Conservation (phyloP, 2,329 filamentous ascomycete genomes). For the Sclerotinia borealis region DNA sequence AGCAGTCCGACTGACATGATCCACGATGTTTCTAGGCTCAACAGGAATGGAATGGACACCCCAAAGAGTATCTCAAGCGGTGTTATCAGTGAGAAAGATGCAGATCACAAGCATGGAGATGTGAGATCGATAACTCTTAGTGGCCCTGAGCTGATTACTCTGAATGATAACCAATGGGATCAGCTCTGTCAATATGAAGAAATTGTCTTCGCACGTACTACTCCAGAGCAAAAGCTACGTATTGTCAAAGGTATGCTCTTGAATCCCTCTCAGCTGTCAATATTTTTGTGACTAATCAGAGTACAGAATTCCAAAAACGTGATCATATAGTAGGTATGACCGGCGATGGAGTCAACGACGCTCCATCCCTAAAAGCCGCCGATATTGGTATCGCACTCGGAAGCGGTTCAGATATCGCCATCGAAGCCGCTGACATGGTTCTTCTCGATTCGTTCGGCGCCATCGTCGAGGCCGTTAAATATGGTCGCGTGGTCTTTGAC, state of each 20-base stretch:
- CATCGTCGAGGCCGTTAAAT: constrained; percentile 65
- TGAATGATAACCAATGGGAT: constrained; percentile 64
- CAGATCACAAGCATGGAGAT: background rate
- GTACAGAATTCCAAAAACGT: constrained; percentile 39
- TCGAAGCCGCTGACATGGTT: constrained; percentile 57
- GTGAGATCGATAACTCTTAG: constrained; percentile 51
- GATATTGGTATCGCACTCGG: constrained; percentile 61
- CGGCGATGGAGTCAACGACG: constrained; percentile 43
- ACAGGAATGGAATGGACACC: background rate
- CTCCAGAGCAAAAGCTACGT: constrained; percentile 69
- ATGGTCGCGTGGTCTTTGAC: constrained; percentile 71
- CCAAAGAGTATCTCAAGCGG: constrained; percentile 3
- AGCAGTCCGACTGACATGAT: constrained; percentile 32
- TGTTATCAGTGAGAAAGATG: constrained; percentile 5
- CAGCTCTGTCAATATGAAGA: constrained; percentile 58
- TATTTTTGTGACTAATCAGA: background rate
- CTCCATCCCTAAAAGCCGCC: constrained; percentile 51
- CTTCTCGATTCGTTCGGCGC: constrained; percentile 64
- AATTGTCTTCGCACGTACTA: constrained; percentile 69
- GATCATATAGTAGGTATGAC: constrained; percentile 50
- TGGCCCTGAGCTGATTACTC: constrained; percentile 55
- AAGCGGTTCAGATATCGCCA: constrained; percentile 53
- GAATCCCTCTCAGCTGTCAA: background rate
- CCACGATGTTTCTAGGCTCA: constrained; percentile 15
- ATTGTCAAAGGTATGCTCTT: constrained; percentile 57